phyloP scores from a whole-genome alignment of 352 stramenopile species.

The Globisporangium paddicum region DNA sequence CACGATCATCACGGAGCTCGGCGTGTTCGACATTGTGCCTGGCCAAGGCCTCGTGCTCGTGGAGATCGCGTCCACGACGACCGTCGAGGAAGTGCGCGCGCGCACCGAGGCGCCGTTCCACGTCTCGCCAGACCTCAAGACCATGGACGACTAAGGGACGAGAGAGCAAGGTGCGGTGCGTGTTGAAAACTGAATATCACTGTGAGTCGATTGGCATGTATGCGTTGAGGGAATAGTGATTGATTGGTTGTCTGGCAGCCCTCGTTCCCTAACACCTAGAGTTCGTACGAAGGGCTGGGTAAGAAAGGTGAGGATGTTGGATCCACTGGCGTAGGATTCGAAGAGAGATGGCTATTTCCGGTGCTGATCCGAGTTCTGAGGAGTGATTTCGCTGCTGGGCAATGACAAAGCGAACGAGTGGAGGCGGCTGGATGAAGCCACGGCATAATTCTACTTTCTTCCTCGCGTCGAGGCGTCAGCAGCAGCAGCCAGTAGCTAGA shows the following conservation, averaged over 20 bases:
- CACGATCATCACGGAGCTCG: conserved; percentile 92
- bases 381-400: not conserved
- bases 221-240: not conserved
- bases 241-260: not conserved
- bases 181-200: not conserved
- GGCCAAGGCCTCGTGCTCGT: conserved; percentile 79
- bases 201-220: not conserved
- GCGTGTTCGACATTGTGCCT: conserved; percentile 70
- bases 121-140: conserved; percentile 49
- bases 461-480: not conserved
- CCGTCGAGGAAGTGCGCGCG: conserved; percentile 72
- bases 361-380: not conserved
- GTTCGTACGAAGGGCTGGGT: not conserved
- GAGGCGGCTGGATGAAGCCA: not conserved
- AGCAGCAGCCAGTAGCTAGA: not conserved
- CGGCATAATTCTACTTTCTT: not conserved
- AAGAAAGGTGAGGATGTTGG: not conserved
- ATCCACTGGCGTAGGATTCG: not conserved
- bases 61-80: conserved; percentile 83
- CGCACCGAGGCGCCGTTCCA: conserved; percentile 81
- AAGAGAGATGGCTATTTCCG: not conserved
- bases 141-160: conserved; percentile 39
- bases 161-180: not conserved
- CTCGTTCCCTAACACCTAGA: not conserved
- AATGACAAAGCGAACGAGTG: not conserved